phyloP scores from a whole-genome alignment of 345 rosid species.

The Eucalyptus dawsonii region DNA sequence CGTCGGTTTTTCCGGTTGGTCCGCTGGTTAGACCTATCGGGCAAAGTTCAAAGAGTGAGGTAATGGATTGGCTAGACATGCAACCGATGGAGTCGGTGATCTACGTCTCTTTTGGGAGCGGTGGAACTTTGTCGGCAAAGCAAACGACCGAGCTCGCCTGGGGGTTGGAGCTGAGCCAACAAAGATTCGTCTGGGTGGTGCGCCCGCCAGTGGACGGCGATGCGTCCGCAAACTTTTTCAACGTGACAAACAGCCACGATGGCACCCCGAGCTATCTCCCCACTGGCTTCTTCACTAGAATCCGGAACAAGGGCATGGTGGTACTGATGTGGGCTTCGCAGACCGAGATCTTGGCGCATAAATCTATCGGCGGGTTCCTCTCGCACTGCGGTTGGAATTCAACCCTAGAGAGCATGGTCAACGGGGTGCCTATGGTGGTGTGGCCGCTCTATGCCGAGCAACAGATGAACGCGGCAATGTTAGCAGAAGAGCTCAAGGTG shows the following conservation, averaged over 20 bases:
- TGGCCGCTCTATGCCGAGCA: slow-evolving; percentile 61
- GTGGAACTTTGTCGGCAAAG: slow-evolving; percentile 29
- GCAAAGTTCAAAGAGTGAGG: neutral
- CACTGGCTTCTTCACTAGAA: slow-evolving; percentile 34
- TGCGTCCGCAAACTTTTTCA: slow-evolving; percentile 1
- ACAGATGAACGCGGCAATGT: slow-evolving; percentile 34
- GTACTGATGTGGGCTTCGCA: slow-evolving; percentile 57
- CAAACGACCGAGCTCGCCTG: slow-evolving; percentile 22
- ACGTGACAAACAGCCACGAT: neutral
- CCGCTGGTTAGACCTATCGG: neutral
- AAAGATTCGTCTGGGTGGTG: slow-evolving; percentile 3
- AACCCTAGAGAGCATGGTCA: slow-evolving; percentile 29
- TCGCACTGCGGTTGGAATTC: slow-evolving; percentile 84
- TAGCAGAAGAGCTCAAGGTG: slow-evolving; percentile 33
- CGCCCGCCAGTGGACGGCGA: neutral
- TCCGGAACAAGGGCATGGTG: slow-evolving; percentile 17
- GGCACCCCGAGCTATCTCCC: slow-evolving; percentile 26
- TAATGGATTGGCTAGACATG: slow-evolving; percentile 27
- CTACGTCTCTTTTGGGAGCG: slow-evolving; percentile 62
- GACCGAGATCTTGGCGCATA: slow-evolving; percentile 31
- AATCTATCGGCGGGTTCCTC: slow-evolving; percentile 51
- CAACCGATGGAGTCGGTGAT: slow-evolving; percentile 41
- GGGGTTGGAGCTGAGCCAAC: slow-evolving; percentile 21
- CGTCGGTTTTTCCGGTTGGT: slow-evolving; percentile 1
- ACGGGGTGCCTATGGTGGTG: slow-evolving; percentile 46